These are phyloP conservation scores for Dacryopinax spathularia DNA, from an alignment of 768 basidiomycete genomes.

Conservation along the genomic window DNA sequence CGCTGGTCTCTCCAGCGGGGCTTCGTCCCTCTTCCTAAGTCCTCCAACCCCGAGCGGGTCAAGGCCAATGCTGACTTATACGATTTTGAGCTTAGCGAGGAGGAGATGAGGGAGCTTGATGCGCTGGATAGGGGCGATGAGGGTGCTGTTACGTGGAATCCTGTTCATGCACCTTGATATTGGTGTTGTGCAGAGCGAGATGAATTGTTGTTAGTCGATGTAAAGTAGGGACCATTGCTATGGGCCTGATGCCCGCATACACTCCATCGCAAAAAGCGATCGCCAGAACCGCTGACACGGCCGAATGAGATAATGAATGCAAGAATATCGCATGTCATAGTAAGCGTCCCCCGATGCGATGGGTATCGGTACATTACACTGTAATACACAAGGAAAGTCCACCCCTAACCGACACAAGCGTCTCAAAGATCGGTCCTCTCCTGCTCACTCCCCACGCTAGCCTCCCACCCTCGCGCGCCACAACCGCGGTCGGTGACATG, in stretches of 20 bases:
- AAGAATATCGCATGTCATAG: neutral
- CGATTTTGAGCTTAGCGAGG: slow-evolving; percentile 51
- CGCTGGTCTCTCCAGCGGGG: slow-evolving; percentile 34
- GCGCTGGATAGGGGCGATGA: slow-evolving; percentile 54
- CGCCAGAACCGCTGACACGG: no score
- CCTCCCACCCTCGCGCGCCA: neutral
- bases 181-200: no score
- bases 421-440: neutral
- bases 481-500: no score
- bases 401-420: neutral
- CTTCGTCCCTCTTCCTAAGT: slow-evolving; percentile 72
- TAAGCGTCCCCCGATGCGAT: neutral
- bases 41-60: slow-evolving; percentile 54
- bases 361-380: neutral
- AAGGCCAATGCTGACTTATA: slow-evolving; percentile 57
- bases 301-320: neutral
- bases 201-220: no score
- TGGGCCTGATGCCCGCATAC: no score
- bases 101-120: slow-evolving; percentile 55
- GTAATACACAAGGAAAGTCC: neutral
- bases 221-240: no score
- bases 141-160: slow-evolving; percentile 76
- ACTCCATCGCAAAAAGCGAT: no score
- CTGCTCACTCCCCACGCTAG: neutral
- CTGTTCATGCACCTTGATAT: slow-evolving; percentile 35